Base-by-base conservation (phyloP, 805 yeast genomes). In the Hanseniaspora vineae region DNA sequence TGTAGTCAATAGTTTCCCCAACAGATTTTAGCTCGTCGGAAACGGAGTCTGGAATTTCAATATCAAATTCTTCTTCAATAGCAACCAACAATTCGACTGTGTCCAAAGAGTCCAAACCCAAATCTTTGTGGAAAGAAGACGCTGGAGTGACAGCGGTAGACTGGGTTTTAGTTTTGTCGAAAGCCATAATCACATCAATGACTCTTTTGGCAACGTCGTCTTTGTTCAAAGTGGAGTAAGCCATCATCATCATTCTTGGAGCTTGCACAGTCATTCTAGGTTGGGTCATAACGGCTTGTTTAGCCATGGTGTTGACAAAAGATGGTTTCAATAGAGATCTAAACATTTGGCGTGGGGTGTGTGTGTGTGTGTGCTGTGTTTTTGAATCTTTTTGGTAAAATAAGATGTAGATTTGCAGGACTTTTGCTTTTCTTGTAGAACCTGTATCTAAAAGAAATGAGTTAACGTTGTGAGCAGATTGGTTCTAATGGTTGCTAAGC, bases 51-150 rank as follows among this genome's bases (percentile, higher is more conserved):
- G 45, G 42, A 31, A 48, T 48, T 48, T 48, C 50, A 15, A 48
- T 17, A 15, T 48, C 50, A 55, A 81, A 81, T 65, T 81, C 89
- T 73, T 89, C 96, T 73, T 90, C 98, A 60, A 90, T 81, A 49
- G 96, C 96, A 66, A 92, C 95, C 58, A 92, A 76, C 48, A 92
- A 89, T 71, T 90, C 98, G 52, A 90, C 96, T 53, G 92, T 84
- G 62, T 90, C 98, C 55, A 90, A 75, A 10, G 96, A 85, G 67
- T 90, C 98, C 62, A 48, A 23, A 13, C 33, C 42, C 37, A 46
- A 46, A 40, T 48, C 50, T 19, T 48, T 74, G 54, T 73, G 71
- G 64, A 74, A 76, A 46, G 71, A 64, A 37, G 80, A 69, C 42
- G 69, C 73, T 14, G 52, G 46, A 20, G 58, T 52, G 43, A 66